Evolutionary conservation across 371 early-diverging fungal species (phyloP).

Genomic region (Massospora cicadina): DNA sequence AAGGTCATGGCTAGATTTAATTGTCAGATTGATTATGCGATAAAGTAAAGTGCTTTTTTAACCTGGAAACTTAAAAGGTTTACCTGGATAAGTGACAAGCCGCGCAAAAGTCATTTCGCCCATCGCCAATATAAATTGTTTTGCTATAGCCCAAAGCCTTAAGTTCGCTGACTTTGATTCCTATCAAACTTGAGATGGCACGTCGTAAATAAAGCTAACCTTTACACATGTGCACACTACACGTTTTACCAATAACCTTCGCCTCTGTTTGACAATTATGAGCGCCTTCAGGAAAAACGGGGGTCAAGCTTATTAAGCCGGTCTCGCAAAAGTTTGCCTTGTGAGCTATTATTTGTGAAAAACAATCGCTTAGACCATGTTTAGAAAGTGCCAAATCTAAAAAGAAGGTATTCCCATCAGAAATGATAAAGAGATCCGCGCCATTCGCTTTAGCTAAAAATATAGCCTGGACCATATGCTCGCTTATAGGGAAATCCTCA

Average conservation of each 20-base stretch:
- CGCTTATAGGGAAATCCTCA: background rate
- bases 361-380: background rate
- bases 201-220: background rate
- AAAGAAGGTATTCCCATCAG: background rate
- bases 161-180: background rate
- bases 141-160: background rate
- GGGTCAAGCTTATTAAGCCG: background rate
- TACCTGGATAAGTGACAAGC: background rate
- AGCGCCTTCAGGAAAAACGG: background rate
- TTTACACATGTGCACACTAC: background rate
- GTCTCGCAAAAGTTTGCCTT: background rate
- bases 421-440: background rate
- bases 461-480: background rate
- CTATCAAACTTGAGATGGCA: background rate
- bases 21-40: background rate
- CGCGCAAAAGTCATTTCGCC: background rate
- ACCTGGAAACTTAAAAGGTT: background rate
- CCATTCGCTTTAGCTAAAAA: background rate
- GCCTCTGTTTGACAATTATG: background rate
- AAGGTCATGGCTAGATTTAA: background rate
- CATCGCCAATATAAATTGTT: constrained; percentile 5
- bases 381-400: background rate
- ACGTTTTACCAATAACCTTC: background rate
- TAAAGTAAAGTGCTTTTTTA: background rate
- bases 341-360: background rate